These are phyloP conservation scores for Dryas alaskensis DNA, from an alignment of 306 rosid species.

Conservation along the genomic window DNA sequence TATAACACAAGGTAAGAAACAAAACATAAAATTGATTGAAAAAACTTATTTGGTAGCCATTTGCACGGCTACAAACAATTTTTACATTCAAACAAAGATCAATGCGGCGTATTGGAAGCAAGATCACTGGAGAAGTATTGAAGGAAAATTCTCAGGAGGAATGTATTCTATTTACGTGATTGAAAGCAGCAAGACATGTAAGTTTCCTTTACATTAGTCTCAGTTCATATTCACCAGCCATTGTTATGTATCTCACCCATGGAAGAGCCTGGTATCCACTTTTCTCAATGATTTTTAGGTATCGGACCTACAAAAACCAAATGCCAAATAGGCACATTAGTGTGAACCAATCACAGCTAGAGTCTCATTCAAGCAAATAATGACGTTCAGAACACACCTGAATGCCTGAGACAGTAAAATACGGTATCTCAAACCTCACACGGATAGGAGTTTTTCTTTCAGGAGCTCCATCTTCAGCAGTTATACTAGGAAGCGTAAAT, in stretches of 20 bases:
- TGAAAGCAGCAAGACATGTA: not conserved
- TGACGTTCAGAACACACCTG: slow-evolving; percentile 40
- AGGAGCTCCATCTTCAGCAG: slow-evolving; percentile 77
- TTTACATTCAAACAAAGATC: slow-evolving; percentile 11
- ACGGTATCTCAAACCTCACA: slow-evolving; percentile 86
- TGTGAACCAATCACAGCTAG: not conserved
- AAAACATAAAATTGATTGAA: slow-evolving; percentile 11
- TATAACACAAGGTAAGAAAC: not conserved
- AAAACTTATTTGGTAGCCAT: not conserved
- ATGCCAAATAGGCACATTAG: not conserved
- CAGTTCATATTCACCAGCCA: slow-evolving; percentile 40
- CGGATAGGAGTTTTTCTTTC: slow-evolving; percentile 85
- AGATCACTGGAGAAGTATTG: not conserved
- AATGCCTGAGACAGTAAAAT: slow-evolving; percentile 81
- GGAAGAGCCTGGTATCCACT: slow-evolving; percentile 46
- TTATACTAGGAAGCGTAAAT: slow-evolving; percentile 75
- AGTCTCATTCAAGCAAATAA: not conserved
- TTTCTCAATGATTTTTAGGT: slow-evolving; percentile 74
- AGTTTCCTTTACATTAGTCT: slow-evolving; percentile 31
- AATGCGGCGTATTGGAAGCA: slow-evolving; percentile 4
- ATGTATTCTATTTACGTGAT: slow-evolving; percentile 24
- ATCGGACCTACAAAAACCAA: slow-evolving; percentile 50
- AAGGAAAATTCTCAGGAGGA: slow-evolving; percentile 4
- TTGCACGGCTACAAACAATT: slow-evolving; percentile 5
- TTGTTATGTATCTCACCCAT: slow-evolving; percentile 47